Conservation (phyloP, 2,329 filamentous ascomycete genomes). For the Aureobasidium sp. region DNA sequence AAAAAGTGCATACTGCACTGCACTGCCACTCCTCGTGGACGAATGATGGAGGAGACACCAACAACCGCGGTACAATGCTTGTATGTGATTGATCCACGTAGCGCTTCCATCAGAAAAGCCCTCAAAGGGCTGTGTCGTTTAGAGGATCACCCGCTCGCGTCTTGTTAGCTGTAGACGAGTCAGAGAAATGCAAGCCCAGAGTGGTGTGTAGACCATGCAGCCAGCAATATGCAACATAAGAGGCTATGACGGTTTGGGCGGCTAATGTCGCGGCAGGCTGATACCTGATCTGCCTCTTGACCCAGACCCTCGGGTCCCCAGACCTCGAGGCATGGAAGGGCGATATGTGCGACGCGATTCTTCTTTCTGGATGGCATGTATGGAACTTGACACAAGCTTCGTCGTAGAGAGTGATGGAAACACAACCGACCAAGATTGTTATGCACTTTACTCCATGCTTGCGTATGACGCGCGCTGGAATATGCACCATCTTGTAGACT, state of each 20-base stretch:
- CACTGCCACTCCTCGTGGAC: not conserved
- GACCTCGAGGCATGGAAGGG: too few species aligned
- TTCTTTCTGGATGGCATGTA: too few species aligned
- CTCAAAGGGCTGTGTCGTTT: not conserved
- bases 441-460: too few species aligned
- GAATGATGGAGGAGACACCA: not conserved
- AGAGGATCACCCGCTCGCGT: not conserved
- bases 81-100: too few species aligned
- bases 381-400: too few species aligned
- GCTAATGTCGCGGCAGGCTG: not conserved
- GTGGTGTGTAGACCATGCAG: not conserved
- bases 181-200: not conserved
- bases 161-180: not conserved
- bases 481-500: too few species aligned
- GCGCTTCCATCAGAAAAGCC: not conserved
- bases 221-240: not conserved
- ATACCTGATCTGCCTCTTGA: not conserved
- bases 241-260: not conserved
- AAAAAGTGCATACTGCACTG: not conserved
- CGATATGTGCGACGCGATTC: not conserved
- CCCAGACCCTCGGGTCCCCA: not conserved
- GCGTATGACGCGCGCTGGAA: too few species aligned
- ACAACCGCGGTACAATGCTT: too few species aligned
- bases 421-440: too few species aligned
- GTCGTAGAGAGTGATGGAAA: too few species aligned